Base-by-base conservation (phyloP, 2,329 filamentous ascomycete genomes). In the Aspergillus spinulosporus region DNA sequence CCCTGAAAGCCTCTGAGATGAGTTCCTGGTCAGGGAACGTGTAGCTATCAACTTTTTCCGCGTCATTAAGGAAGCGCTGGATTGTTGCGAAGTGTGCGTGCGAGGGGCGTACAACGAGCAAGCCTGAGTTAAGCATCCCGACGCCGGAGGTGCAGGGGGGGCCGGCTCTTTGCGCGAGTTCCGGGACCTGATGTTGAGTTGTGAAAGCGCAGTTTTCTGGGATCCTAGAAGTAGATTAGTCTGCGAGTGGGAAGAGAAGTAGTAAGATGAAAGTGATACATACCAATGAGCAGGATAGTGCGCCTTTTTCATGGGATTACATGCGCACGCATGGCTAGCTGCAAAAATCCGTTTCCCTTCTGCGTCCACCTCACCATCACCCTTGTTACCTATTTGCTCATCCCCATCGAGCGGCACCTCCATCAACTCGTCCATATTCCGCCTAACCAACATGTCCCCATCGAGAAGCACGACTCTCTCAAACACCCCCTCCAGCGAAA, bases 351-450 rank as follows among this genome's bases (percentile, higher is more conserved):
- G 8, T n/a, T 34, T 14, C 14, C 31, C 40, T 12, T 34, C 29
- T 21, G 21, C 21, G 21, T 12, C 15, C 37, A 21, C 21, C 21
- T 21, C 21, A 21, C 21, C 21, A 21, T 21, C 21, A 21, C 21
- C 21, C 21, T 21, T 21, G 21, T 21, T n/a, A 40, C 31, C 12
- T 43, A 75, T 76, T 0, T 83, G 92, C 48, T 82, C 80, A 60
- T 91, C 77, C 15, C 76, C 68, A 72, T 93, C 89, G 45, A 95
- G 82, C 59, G 84, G 77, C 49, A 96, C 65, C n/a, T 90, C 85
- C 90, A 96, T 95, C 63, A 96, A 78, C 76, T 95, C 91, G 71
- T 96, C 92, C 89, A 96, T 96, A 74, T 95, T 95, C 66, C 81
- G 81, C 62, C 87, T 74, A 6, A 90, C 85, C 49, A 96, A 76